These are phyloP conservation scores for Populus trichocarpa DNA, from an alignment of 441 rosid species.

Conservation along the genomic window DNA sequence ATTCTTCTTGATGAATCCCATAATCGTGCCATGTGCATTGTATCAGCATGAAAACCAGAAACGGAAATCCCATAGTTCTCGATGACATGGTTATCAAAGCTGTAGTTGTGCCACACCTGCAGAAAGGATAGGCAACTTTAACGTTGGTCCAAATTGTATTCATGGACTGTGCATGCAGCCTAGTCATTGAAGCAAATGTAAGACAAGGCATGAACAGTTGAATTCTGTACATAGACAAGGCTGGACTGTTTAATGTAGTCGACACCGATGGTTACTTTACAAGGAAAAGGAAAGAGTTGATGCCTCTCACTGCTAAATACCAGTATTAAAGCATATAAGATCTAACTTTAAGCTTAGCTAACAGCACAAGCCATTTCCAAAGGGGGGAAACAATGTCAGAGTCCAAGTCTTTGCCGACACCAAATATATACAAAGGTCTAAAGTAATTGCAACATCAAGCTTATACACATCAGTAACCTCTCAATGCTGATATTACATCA, in stretches of 20 bases:
- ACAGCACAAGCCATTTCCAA: neutral
- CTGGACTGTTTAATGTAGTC: neutral
- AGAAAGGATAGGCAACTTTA: slow-evolving; percentile 5
- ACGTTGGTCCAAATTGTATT: neutral
- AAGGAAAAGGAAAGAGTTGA: neutral
- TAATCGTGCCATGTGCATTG: slow-evolving; percentile 97
- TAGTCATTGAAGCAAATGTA: neutral
- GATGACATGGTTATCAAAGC: slow-evolving; percentile 87
- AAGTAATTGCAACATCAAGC: neutral
- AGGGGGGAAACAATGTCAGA: no score
- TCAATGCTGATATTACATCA: neutral
- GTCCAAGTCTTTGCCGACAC: neutral
- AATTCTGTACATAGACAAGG: neutral
- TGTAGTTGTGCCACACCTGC: slow-evolving; percentile 98
- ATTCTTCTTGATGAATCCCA: slow-evolving; percentile 89
- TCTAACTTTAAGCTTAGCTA: neutral
- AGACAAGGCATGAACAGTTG: neutral
- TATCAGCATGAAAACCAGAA: slow-evolving; percentile 93
- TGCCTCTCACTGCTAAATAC: neutral
- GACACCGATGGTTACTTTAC: neutral
- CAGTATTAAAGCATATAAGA: neutral
- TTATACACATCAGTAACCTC: neutral
- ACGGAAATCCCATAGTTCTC: slow-evolving; percentile 73
- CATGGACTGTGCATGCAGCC: neutral
- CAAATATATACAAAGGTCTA: neutral